phyloP scores from a whole-genome alignment of 2,329 filamentous ascomycete species.

The Bimuria novae-zelandiae region DNA sequence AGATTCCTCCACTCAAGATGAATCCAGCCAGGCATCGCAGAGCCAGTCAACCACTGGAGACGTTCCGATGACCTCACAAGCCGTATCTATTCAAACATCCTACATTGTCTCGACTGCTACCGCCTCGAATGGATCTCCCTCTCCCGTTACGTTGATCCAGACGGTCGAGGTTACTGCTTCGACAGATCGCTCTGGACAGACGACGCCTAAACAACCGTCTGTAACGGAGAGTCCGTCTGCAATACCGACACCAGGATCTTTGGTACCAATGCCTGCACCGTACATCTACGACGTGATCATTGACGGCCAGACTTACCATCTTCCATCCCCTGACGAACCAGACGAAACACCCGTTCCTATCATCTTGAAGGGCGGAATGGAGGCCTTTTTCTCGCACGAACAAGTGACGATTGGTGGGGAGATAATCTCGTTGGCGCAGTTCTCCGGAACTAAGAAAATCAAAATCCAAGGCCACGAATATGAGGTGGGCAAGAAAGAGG shows the following conservation, averaged over 20 bases:
- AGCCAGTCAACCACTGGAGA: neutral
- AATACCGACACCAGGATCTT: neutral
- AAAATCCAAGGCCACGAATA: slow-evolving; percentile 12
- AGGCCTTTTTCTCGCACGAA: slow-evolving; percentile 11
- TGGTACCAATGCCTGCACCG: neutral
- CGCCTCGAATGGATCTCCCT: slow-evolving; percentile 1
- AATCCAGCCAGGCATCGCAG: neutral
- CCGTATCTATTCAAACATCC: neutral
- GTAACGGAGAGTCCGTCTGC: neutral
- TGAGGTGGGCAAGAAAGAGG: neutral
- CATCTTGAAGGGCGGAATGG: slow-evolving; percentile 13
- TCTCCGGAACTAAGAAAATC: slow-evolving; percentile 4
- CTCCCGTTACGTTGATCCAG: neutral
- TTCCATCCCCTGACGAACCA: slow-evolving; percentile 15
- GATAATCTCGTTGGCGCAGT: slow-evolving; percentile 4
- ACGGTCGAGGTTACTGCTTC: neutral
- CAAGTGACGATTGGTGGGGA: slow-evolving; percentile 15
- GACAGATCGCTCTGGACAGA: neutral
- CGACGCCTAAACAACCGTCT: neutral
- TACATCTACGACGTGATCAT: slow-evolving; percentile 17
- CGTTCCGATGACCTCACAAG: neutral
- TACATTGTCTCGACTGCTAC: slow-evolving; percentile 5
- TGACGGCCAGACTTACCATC: slow-evolving; percentile 15
- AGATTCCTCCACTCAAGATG: neutral
- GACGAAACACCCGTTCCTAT: slow-evolving; percentile 16